A percentile compares a stretch with the other conserved stretches of the same genome.
Conservation (phyloP, 345 rosid genomes). For the Eucalyptus grandis region DNA sequence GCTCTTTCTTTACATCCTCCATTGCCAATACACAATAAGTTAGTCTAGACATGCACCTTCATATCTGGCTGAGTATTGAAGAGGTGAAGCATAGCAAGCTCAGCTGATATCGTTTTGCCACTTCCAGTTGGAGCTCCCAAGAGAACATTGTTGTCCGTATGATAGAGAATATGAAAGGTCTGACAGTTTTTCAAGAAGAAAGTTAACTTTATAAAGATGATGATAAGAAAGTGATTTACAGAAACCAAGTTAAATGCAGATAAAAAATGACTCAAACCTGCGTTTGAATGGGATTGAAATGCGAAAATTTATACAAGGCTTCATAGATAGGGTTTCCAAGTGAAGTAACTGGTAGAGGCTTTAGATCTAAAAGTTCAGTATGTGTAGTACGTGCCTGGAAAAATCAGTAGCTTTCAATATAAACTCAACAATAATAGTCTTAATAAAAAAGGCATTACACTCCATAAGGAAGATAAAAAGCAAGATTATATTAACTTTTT, state of each 20-base stretch:
- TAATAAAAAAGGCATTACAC: not conserved
- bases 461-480: not conserved
- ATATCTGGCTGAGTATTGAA: constrained; percentile 92
- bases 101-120: constrained; percentile 97
- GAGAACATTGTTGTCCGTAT: constrained; percentile 84
- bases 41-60: constrained; percentile 41
- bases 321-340: constrained; percentile 60
- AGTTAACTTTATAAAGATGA: not conserved
- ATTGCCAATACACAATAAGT: not conserved
- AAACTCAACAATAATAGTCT: not conserved
- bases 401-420: not conserved
- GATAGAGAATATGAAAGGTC: constrained; percentile 84
- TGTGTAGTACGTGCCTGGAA: constrained; percentile 70
- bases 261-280: constrained; percentile 43
- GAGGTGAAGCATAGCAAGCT: constrained; percentile 94
- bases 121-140: constrained; percentile 99
- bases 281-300: constrained; percentile 97
- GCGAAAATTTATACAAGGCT: constrained; percentile 80
- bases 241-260: not conserved
- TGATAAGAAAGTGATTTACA: not conserved
- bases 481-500: not conserved
- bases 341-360: constrained; percentile 90
- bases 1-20: not conserved
- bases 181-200: constrained; percentile 7
- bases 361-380: constrained; percentile 90